A percentile compares a stretch with the other conserved stretches of the same genome.
Conservation (phyloP, 2,329 filamentous ascomycete genomes). For the Aspergillus flavus region DNA sequence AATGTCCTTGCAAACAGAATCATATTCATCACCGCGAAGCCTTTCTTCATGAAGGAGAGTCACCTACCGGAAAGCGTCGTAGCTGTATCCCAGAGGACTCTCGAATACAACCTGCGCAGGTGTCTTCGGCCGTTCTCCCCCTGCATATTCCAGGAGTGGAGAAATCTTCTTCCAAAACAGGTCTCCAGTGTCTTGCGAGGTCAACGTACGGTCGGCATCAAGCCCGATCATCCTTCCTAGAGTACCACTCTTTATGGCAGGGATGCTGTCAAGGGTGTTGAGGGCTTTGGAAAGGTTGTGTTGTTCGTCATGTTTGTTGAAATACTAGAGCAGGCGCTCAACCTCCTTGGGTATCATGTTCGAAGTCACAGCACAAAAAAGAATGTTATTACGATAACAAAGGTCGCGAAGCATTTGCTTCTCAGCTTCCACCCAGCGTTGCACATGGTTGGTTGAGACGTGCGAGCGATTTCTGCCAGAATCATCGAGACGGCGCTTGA, state of each 20-base stretch:
- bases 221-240: conserved; percentile 56
- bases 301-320: conserved; percentile 41
- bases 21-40: conserved; percentile 42
- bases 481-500: conserved; percentile 44
- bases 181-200: conserved; percentile 32
- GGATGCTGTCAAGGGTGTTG: conserved; percentile 35
- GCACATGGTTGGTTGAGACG: conserved; percentile 42
- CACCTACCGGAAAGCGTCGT: conserved; percentile 59
- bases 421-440: conserved; percentile 54
- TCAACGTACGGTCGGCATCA: conserved; percentile 62
- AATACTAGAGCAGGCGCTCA: conserved; percentile 31
- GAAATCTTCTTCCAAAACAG: conserved; percentile 18
- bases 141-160: neutral
- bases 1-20: conserved; percentile 49
- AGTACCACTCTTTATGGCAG: conserved; percentile 22
- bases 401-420: conserved; percentile 44
- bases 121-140: conserved; percentile 9
- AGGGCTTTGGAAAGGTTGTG: conserved; percentile 41
- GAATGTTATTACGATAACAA: conserved; percentile 51
- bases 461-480: conserved; percentile 35
- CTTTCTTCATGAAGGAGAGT: conserved; percentile 56
- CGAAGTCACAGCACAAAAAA: conserved; percentile 42
- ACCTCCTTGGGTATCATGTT: neutral
- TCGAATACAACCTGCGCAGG: conserved; percentile 53
- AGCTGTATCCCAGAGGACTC: conserved; percentile 52